Evolutionary conservation across 495 filamentous ascomycete genomes (phyloP), one percentile per base, ranked within the genome.

Genomic region (Oleoguttula mirabilis): DNA sequence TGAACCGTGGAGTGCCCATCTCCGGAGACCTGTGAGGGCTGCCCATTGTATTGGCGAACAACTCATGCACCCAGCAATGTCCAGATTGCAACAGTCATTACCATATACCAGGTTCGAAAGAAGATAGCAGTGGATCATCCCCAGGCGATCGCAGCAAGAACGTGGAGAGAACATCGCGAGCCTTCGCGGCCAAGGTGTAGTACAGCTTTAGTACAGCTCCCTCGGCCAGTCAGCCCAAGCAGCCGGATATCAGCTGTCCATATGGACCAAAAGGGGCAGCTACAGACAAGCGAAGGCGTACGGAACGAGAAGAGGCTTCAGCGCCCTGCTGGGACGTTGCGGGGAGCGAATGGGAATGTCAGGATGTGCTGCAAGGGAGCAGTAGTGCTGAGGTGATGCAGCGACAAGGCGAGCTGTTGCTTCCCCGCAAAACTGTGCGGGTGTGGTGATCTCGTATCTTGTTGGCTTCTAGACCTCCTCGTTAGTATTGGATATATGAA

Each of bases 341-440:
- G 7, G 35, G 5, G 11, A 37, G 35, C 35, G 21, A 37, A 37
- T 37, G 16, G 35, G 21, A 23, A 19, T 10, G 16, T 10, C 10
- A 17, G 10, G 17, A 37, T 37, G 31, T 17, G 35, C 35, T 37
- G 35, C 35, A 39, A 5, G 37, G 15, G 10, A 14, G 15, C 21
- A 17, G 24, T 39, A 21, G 37, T 19, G 37, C 37, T 39, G 37
- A 39, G 8, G 37, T 27, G 37, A 39, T 39, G 37, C 37, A n/a
- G n/a, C n/a, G n/a, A n/a, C n/a, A n/a, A n/a, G n/a, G n/a, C n/a
- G n/a, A n/a, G n/a, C n/a, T n/a, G n/a, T n/a, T n/a, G n/a, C n/a
- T n/a, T n/a, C n/a, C n/a, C n/a, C n/a, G n/a, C n/a, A n/a, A n/a
- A n/a, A n/a, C n/a, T n/a, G n/a, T n/a, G n/a, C n/a, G n/a, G n/a